Percentiles rank a stretch among this genome's conserved stretches.
Evolutionary conservation across 2,329 filamentous ascomycete genomes (phyloP).

Genomic region (Onygenales sp.): DNA sequence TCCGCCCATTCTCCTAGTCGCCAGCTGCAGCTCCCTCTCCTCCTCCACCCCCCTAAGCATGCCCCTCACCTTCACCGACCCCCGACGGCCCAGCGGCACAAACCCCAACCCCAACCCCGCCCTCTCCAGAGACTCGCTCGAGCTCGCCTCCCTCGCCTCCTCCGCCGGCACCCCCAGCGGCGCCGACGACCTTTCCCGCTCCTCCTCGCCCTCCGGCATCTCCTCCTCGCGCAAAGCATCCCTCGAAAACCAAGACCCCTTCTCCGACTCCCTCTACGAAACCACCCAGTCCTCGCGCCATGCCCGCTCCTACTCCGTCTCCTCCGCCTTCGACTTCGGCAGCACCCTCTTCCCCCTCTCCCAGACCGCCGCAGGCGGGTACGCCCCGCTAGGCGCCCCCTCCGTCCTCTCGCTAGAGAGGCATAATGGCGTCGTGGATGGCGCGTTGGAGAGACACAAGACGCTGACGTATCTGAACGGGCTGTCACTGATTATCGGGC

Average conservation of each 20-base stretch:
- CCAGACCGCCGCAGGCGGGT: conserved; percentile 62
- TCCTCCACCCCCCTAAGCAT: not conserved
- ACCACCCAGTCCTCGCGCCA: conserved; percentile 41
- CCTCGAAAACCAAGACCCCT: conserved; percentile 74
- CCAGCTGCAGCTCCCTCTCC: too few species aligned
- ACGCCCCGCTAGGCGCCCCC: conserved; percentile 76
- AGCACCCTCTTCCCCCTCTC: conserved; percentile 86
- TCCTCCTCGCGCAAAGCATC: conserved; percentile 89
- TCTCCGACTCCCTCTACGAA: conserved; percentile 44
- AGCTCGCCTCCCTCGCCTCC: conserved; percentile 89
- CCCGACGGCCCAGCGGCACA: conserved; percentile 16
- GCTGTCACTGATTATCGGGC: conserved; percentile 75
- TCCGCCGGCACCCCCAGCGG: conserved; percentile 55
- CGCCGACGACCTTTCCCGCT: conserved; percentile 41
- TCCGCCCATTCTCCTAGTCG: not conserved
- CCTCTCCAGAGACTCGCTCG: conserved; percentile 72
- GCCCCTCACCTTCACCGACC: conserved; percentile 21
- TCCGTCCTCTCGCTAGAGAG: conserved; percentile 46
- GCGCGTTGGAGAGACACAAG: conserved; percentile 89
- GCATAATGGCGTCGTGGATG: conserved; percentile 54
- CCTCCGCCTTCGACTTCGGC: conserved; percentile 93
- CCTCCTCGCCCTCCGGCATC: conserved; percentile 70
- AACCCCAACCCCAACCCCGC: not conserved
- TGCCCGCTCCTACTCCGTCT: conserved; percentile 73
- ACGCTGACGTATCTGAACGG: conserved; percentile 92